Base-by-base conservation (phyloP, 2,329 filamentous ascomycete genomes). In the Parasarocladium wereldwijsianum region DNA sequence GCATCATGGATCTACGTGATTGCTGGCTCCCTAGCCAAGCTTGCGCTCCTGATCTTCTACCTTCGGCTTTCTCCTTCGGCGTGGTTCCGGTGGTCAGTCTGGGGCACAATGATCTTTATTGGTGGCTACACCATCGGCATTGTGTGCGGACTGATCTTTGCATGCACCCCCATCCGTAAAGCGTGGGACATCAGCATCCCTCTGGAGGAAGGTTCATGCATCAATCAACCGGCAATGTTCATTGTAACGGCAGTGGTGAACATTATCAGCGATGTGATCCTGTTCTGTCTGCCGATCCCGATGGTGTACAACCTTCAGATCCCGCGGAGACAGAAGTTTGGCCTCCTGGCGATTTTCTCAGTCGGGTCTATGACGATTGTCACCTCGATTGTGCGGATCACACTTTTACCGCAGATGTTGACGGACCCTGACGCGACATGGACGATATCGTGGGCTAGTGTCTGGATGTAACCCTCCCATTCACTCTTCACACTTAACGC, bases 201-300 rank as follows among this genome's bases (percentile, higher is more conserved):
- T n/a, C 8, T 8, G n/a, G 19, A 21, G 19, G 45, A 25, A 35
- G 59, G 36, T 34, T 43, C 26, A n/a, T 68, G 63, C 33, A 47
- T 68, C 24, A 47, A 61, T 26, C 51, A 54, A 14, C 51, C 59
- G n/a, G 45, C 52, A 2, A 54, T 66, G 16, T 66, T 64, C 40
- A 55, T 66, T 18, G 50, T 55, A 20, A 64, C 62, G 10, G 59
- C 61, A 0, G 54, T 51, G 3, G 45, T 59, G 12, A 64, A 64
- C 34, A 60, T 66, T 26, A 32, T 54, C 11, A 61, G 60, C 6
- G 61, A 66, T 37, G 29, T 67, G 4, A 38, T 64, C 5, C 51
- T 64, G 11, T 61, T 63, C 27, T 37, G 51, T 1, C 39, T 67
- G 3, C 63, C 63, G 0, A 51, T 66, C 17, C 56, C 54, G 1